phyloP scores from a whole-genome alignment of 257 asterid species.

The Lantana camara region DNA sequence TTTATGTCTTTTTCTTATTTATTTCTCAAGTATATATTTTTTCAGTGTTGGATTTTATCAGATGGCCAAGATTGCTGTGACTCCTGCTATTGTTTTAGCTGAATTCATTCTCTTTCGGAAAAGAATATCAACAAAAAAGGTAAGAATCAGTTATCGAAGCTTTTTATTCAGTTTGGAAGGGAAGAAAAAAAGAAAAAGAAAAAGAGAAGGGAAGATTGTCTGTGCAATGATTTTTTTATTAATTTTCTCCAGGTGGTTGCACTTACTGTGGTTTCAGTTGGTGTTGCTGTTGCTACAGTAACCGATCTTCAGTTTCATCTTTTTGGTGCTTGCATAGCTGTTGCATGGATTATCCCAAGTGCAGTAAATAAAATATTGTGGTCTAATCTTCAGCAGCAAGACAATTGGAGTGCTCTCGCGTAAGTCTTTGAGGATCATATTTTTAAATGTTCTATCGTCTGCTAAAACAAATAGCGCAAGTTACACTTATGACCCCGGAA shows the following conservation, averaged over 20 bases:
- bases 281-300: conserved; percentile 93
- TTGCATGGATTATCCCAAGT: conserved; percentile 95
- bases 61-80: conserved; percentile 99
- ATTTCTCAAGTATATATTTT: conserved; percentile 21
- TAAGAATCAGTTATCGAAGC: conserved; percentile 27
- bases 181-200: neutral
- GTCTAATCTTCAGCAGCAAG: conserved; percentile 96
- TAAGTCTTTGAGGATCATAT: conserved; percentile 38
- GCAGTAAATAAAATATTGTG: conserved; percentile 89
- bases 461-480: conserved; percentile 24
- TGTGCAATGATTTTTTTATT: conserved; percentile 14
- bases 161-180: neutral
- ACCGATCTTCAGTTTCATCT: conserved; percentile 93
- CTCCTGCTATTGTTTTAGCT: conserved; percentile 91
- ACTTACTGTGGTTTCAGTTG: conserved; percentile 78
- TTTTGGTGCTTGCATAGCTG: conserved; percentile 92
- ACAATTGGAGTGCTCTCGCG: conserved; percentile 96
- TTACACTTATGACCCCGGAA: too few relatives aligned
- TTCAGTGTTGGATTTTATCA: conserved; percentile 97
- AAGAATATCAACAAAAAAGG: conserved; percentile 70
- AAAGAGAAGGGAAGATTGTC: neutral
- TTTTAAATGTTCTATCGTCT: neutral
- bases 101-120: conserved; percentile 78
- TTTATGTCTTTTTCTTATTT: neutral
- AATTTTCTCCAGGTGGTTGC: conserved; percentile 69